Evolutionary conservation across 495 filamentous ascomycete genomes (phyloP).

Genomic region (Neurospora sp.): DNA sequence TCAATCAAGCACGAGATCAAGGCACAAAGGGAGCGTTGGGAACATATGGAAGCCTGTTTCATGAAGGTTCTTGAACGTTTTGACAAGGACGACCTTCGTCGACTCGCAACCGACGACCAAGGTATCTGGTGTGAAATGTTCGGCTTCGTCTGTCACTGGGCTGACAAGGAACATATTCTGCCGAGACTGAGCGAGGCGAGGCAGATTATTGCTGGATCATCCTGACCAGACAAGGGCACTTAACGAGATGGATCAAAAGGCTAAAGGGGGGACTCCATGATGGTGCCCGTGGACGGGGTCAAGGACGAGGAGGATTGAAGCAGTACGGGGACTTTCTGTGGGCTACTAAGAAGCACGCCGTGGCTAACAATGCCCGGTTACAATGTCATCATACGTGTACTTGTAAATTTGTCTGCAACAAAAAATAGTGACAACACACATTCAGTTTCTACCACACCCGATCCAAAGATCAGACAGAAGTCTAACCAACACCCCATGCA

Average conservation of each 20-base stretch:
- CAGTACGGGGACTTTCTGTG: accelerated
- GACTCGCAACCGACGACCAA: background rate
- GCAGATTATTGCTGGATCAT: background rate
- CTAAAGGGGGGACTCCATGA: background rate
- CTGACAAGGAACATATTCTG: background rate
- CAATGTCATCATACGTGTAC: background rate
- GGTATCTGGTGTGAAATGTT: background rate
- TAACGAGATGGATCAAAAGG: background rate
- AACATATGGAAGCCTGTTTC: background rate
- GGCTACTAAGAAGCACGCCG: too few species aligned
- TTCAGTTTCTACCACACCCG: background rate
- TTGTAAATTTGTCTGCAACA: background rate
- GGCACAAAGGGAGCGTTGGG: background rate
- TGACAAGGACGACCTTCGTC: background rate
- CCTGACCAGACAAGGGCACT: too few species aligned
- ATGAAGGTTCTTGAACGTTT: background rate
- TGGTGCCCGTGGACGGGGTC: background rate
- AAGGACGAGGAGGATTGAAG: too few species aligned
- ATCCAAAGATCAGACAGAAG: background rate
- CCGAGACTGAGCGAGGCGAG: background rate
- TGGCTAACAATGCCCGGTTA: background rate
- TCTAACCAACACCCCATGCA: background rate
- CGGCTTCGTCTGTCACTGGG: background rate
- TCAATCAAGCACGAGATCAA: background rate
- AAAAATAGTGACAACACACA: background rate